Evolutionary conservation across 2,329 filamentous ascomycete species (phyloP), one percentile per base, ranked within the genome.

Genomic region (Zelopaecilomyces penicillatus): DNA sequence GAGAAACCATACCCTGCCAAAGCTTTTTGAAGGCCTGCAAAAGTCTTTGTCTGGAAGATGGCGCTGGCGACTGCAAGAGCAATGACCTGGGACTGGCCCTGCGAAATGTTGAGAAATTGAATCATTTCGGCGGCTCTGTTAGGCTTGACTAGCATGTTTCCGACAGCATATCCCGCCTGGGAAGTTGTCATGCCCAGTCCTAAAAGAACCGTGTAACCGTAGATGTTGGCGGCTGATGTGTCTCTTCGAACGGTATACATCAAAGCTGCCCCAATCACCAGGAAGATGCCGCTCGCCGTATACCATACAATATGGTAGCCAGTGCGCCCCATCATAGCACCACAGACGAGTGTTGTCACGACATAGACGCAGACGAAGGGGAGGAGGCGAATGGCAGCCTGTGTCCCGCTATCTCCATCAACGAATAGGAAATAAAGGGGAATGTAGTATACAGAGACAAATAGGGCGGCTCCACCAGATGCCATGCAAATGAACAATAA

Each of bases 31-130:
- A 50, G 26, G 12, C 43, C 44, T 26, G 8, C 33, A 6, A 40
- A 34, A 5, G 48, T 46, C 5, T n/a, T 43, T 10, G 39, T 41
- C 66, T 78, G 53, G 48, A 58, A 62, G 8, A 58, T 46, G 42
- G 58, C 54, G 10, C 54, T 54, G 2, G 56, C 54, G 5, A 62
- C 52, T 12, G 54, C 57, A 6, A 61, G 55, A 6, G 47, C 46
- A 4, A 62, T 52, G 19, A 19, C 19, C 19, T 19, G 19, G 19
- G 19, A 26, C 48, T 48, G n/a, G 50, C 51, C 32, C 51, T 52
- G 36, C 52, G 56, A 19, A 58, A 62, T 36, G 39, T 62, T 63
- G 44, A 59, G 57, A 29, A 63, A 32, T 5, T 34, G 19, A 5
- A 48, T 38, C 9, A 39, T 39, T 10, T 36, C 39, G 19, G 43